Evolutionary conservation across 768 basidiomycete species (phyloP).

Genomic region (Phlebiopsis flavidoalba): DNA sequence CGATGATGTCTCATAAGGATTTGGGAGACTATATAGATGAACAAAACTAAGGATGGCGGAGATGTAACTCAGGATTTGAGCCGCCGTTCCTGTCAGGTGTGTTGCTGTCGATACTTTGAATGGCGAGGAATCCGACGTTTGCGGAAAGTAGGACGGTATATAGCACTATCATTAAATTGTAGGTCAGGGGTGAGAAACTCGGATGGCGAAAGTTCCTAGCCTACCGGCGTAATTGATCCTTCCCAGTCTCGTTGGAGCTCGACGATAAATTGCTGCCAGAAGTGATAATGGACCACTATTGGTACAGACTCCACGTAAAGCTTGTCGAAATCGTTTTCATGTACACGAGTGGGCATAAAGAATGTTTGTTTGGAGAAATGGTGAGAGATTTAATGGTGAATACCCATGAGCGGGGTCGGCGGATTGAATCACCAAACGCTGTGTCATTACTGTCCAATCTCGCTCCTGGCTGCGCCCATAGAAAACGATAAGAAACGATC

Average conservation of each 20-base stretch:
- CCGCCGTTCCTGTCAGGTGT: constrained; percentile 19
- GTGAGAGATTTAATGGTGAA: constrained; percentile 1
- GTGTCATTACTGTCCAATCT: constrained; percentile 33
- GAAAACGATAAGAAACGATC: constrained; percentile 35
- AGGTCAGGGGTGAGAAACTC: not conserved
- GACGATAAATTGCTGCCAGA: constrained; percentile 42
- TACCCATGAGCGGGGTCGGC: not conserved
- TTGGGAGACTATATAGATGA: constrained; percentile 38
- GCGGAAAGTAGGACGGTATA: constrained; percentile 56
- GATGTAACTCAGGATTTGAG: constrained; percentile 35
- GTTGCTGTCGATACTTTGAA: constrained; percentile 36
- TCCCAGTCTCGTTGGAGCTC: constrained; percentile 48
- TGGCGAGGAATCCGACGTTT: constrained; percentile 58
- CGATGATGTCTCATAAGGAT: constrained; percentile 40
- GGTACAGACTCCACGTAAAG: constrained; percentile 45
- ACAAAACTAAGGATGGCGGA: constrained; percentile 37
- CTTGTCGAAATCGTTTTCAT: constrained; percentile 38
- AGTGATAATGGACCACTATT: constrained; percentile 29
- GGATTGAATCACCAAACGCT: constrained; percentile 22
- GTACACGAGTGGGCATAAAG: constrained; percentile 36
- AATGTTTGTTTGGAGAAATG: constrained; percentile 9
- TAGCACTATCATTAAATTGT: constrained; percentile 30
- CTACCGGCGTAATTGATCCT: constrained; percentile 48
- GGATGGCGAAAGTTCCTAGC: constrained; percentile 10
- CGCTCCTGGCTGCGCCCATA: constrained; percentile 37